Base-by-base conservation (phyloP, 176 grass and related monocot genomes). In the Aegilops umbellulata region DNA sequence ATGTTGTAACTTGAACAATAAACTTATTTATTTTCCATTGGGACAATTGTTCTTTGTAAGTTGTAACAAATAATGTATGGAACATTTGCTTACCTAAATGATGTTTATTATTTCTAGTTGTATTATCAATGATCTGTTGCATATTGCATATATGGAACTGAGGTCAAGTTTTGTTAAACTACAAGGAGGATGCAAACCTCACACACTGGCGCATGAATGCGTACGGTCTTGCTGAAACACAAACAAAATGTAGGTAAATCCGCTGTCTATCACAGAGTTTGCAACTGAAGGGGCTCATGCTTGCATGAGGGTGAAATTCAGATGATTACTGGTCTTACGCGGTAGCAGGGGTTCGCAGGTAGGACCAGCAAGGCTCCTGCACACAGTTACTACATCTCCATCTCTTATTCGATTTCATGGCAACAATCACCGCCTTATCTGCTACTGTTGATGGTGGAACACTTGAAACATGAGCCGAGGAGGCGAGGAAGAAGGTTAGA, bases 1-100 rank as follows among this genome's bases (percentile, higher is more conserved):
- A 44, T 81, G 85, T 57, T 90, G 80, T 83, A 80, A 58, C 58
- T 58, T 82, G 4, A 44, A 24, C 14, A 82, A 78, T 74, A 90
- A 83, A 42, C n/a, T 13, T 4, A 64, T 82, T 82, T 51, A 72
- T 20, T 86, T 80, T 73, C 8, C 17, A 19, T 15, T 57, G 44
- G 14, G 79, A 77, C 44, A 82, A 31, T 29, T 29, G 55, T 44
- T 55, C 86, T 23, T 75, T 75, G 72, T 75, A 75, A 75, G 13
- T 49, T 86, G 62, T 86, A 83, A 74, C 77, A 71, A 70, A 46
- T 67, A 82, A 31, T 67, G 38, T 17, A 36, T 63, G 35, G 49
- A 69, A 72, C 41, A 35, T 47, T 51, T 1, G 5, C 25, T 49
- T 84, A 15, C 16, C 3, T 14, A 26, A 65, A 76, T 29, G 22